Evolutionary conservation across 2,329 filamentous ascomycete species (phyloP), one percentile per base, ranked within the genome.

Genomic region (Didymellaceae sp.): DNA sequence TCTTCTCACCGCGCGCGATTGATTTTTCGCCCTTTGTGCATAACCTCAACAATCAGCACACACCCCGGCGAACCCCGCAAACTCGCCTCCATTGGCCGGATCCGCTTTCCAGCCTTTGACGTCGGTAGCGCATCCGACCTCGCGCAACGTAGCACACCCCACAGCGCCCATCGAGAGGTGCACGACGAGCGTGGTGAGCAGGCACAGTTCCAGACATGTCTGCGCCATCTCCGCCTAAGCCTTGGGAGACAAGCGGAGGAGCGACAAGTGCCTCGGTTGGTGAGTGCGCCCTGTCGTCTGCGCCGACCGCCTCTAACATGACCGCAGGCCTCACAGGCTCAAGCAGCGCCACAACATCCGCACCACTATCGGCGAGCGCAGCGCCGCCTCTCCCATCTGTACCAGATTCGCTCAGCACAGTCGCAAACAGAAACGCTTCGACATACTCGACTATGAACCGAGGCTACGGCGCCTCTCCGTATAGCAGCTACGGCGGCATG

Each of bases 341-440:
- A n/a, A 61, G 47, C 42, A 66, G 47, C 55, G 69, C 77, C 57
- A 68, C 79, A 47, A 64, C 77, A 41, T 73, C 82, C 16, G 61
- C 75, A 18, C 63, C 78, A 31, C 54, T 72, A 10, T 57, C 71
- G 30, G 59, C 72, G 2, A 61, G 73, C 31, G 71, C 74, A 47
- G 76, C 81, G 17, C 93, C 93, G 21, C 82, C 87, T 17, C 76
- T 97, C 17, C 94, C 94, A 37, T 86, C 90, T 48, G 85, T 91
- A 58, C 92, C 94, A 6, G 86, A 87, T 44, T 85, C 89, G 9
- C 84, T 97, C 54, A 85, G 85, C 59, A 82, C 89, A 2, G 81
- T 92, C 25, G 90, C 95, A 35, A 96, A 94, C 73, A 89, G 90
- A 69, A 97, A 92, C 67, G 91, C 92, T 33, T 87, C 90, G 5